Percentiles rank a stretch among this genome's conserved stretches.
These are phyloP conservation scores for Saturnispora saitoi DNA, from an alignment of 805 yeast genomes.

Conservation along the genomic window DNA sequence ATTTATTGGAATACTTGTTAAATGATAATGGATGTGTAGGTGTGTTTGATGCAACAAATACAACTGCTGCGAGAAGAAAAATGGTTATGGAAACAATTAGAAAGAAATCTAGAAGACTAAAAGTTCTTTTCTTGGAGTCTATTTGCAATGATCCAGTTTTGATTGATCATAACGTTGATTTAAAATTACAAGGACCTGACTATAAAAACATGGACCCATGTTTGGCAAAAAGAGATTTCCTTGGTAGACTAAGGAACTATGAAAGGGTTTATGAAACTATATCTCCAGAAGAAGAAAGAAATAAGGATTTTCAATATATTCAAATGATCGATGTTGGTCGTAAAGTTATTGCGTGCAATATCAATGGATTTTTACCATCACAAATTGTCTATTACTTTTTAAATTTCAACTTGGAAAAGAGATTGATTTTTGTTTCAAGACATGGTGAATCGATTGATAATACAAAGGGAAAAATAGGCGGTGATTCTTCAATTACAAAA, in stretches of 20 bases:
- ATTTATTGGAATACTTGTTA: constrained; percentile 69
- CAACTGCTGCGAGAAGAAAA: constrained; percentile 56
- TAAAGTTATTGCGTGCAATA: constrained; percentile 85
- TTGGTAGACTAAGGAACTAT: constrained; percentile 72
- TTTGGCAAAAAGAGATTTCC: constrained; percentile 70
- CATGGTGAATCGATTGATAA: constrained; percentile 92
- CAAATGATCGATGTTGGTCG: constrained; percentile 95
- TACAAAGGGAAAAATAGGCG: constrained; percentile 81
- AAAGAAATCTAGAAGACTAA: constrained; percentile 50
- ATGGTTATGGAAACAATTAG: constrained; percentile 50
- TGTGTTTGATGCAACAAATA: constrained; percentile 78
- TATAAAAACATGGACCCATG: constrained; percentile 80
- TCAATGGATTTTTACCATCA: constrained; percentile 80
- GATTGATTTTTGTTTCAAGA: constrained; percentile 91
- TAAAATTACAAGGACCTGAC: constrained; percentile 90
- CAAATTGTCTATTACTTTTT: constrained; percentile 86
- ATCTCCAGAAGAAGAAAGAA: constrained; percentile 58
- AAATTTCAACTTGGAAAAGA: constrained; percentile 78
- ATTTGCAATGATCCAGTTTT: constrained; percentile 73
- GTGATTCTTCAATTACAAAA: constrained; percentile 73
- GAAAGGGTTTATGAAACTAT: constrained; percentile 86
- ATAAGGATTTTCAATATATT: constrained; percentile 69
- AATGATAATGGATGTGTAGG: constrained; percentile 87
- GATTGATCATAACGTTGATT: constrained; percentile 70
- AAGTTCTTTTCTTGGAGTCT: constrained; percentile 79